Base-by-base conservation (phyloP, 306 rosid genomes). In the Vicia villosa region DNA sequence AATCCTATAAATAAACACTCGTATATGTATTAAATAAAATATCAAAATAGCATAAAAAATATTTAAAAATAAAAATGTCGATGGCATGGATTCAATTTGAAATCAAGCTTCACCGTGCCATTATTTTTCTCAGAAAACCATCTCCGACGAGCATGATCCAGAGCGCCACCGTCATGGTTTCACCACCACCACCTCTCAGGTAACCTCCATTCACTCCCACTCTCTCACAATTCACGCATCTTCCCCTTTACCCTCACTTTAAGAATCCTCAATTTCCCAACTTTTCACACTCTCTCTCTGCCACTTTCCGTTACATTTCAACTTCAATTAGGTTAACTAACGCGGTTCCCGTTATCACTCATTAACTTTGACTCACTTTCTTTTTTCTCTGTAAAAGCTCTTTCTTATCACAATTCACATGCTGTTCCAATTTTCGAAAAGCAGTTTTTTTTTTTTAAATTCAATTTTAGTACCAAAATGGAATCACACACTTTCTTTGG, bases 371-470 rank as follows among this genome's bases (percentile, higher is more conserved):
- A 46, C 79, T 64, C 37, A 41, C 77, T 72, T 79, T 79, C 2
- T 17, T 60, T 10, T 60, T 11, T 28, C 72, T 40, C 58, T 40
- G 1, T 34, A 34, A 34, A 34, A 34, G 2, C 56, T 52, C 58
- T 58, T 47, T 61, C 68, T 11, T 45, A 9, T 42, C 49, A 57
- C 68, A 26, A 40, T 34, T 78, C 83, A 78, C 83, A 82, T 82
- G 83, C 83, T 3, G 12, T 52, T 49, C 37, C 70, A 37, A 67
- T 52, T 57, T 66, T 19, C 56, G 61, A 82, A 82, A 78, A 79
- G 79, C 77, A 16, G 34, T 28, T 72, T 73, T 78, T 75, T 16
- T 13, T 1, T 32, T 16, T 73, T 46, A 68, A 57, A 16, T 45
- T 24, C 10, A 34, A 34, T 34, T n/a, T n/a, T 34, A 34, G 38